Conservation (phyloP, 306 rosid species). For the Luffa acutangula region DNA sequence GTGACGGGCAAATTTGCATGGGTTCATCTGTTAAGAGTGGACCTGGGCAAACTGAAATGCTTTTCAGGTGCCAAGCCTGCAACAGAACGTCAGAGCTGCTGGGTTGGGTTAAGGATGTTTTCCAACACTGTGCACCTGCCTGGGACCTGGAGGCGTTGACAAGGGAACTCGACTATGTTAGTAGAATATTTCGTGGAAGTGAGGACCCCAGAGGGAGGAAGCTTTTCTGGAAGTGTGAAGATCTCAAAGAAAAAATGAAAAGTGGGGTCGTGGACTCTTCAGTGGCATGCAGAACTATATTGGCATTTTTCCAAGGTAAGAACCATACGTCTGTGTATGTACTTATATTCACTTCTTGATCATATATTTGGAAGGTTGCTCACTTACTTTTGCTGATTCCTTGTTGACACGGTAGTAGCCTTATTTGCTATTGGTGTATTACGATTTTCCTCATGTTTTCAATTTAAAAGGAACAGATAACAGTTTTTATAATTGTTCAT, state of each 20-base stretch:
- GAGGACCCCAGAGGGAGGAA: slow-evolving; percentile 77
- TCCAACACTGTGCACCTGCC: slow-evolving; percentile 89
- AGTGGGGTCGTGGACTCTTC: slow-evolving; percentile 51
- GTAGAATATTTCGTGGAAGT: slow-evolving; percentile 86
- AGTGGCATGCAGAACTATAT: slow-evolving; percentile 69
- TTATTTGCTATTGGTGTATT: neutral
- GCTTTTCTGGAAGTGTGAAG: slow-evolving; percentile 73
- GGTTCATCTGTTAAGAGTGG: slow-evolving; percentile 77
- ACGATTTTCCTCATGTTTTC: neutral
- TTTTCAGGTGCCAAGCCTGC: slow-evolving; percentile 94
- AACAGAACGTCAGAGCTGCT: slow-evolving; percentile 88
- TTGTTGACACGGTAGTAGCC: neutral
- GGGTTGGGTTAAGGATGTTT: slow-evolving; percentile 99
- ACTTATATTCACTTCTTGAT: neutral
- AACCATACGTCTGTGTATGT: neutral
- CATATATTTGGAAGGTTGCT: neutral
- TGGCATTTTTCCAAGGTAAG: slow-evolving; percentile 81
- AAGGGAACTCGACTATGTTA: slow-evolving; percentile 92
- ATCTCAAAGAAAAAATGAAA: slow-evolving; percentile 66
- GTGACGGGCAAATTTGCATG: slow-evolving; percentile 72
- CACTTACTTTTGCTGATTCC: neutral
- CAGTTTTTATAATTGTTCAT: neutral
- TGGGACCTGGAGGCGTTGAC: slow-evolving; percentile 83
- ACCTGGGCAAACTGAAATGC: slow-evolving; percentile 82
- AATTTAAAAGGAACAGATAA: neutral